Evolutionary conservation across 805 yeast species (phyloP).

Genomic region (Starmera pachycereana): DNA sequence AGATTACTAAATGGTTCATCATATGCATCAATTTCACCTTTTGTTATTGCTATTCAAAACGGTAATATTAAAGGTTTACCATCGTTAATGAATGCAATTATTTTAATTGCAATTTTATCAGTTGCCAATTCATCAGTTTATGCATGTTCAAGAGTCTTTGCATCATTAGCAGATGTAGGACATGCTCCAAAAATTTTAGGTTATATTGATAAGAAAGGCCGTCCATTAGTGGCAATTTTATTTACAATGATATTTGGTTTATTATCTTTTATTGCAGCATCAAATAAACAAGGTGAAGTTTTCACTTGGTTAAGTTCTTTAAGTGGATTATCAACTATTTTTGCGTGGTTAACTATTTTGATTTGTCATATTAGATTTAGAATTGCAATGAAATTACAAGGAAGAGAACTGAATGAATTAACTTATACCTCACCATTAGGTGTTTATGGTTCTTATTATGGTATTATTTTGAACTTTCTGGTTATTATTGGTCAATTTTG

Average conservation of each 20-base stretch:
- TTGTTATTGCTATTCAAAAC: constrained; percentile 59
- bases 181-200: constrained; percentile 51
- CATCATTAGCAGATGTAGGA: constrained; percentile 57
- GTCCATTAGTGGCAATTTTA: constrained; percentile 63
- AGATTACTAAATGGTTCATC: constrained; percentile 37
- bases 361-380: constrained; percentile 43
- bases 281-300: constrained; percentile 33
- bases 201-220: constrained; percentile 66
- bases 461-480: constrained; percentile 40
- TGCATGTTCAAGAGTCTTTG: constrained; percentile 60
- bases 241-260: constrained; percentile 46
- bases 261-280: constrained; percentile 45
- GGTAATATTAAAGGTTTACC: constrained; percentile 63
- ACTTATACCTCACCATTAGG: constrained; percentile 57
- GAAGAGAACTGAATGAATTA: constrained; percentile 50
- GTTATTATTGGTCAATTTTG: constrained; percentile 68
- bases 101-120: constrained; percentile 56
- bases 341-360: constrained; percentile 46
- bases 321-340: constrained; percentile 40
- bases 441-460: constrained; percentile 49
- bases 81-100: constrained; percentile 60
- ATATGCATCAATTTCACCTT: constrained; percentile 59
- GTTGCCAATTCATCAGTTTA: constrained; percentile 68
- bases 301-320: constrained; percentile 48
- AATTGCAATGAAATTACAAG: constrained; percentile 43